These are phyloP conservation scores for Didymella keratinophila DNA, from an alignment of 2,329 filamentous ascomycete genomes.

Conservation along the genomic window DNA sequence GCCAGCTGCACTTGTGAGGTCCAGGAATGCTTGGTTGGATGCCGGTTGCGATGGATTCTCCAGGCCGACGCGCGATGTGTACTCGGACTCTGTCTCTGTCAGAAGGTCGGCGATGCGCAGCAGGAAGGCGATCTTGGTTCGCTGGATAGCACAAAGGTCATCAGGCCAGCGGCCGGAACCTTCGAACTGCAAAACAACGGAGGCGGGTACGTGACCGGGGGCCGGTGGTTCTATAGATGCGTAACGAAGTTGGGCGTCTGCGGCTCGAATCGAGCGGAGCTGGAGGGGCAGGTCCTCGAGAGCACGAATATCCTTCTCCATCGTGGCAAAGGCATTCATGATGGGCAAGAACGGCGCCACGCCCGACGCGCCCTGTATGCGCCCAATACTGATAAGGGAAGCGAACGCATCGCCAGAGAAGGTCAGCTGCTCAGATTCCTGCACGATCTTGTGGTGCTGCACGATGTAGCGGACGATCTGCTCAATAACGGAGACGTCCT, in stretches of 20 bases:
- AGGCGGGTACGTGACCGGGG: slow-evolving; percentile 65
- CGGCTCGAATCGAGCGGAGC: slow-evolving; percentile 78
- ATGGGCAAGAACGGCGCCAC: slow-evolving; percentile 70
- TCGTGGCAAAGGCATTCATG: slow-evolving; percentile 71
- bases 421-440: slow-evolving; percentile 58
- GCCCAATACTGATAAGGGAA: slow-evolving; percentile 52
- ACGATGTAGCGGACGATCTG: slow-evolving; percentile 81
- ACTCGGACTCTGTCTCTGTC: slow-evolving; percentile 65
- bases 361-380: slow-evolving; percentile 48
- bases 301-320: slow-evolving; percentile 79
- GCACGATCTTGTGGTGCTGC: slow-evolving; percentile 70
- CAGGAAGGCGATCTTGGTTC: slow-evolving; percentile 90
- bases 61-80: slow-evolving; percentile 76
- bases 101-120: slow-evolving; percentile 76
- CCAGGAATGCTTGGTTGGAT: slow-evolving; percentile 82
- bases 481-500: slow-evolving; percentile 72
- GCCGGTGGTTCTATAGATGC: slow-evolving; percentile 68
- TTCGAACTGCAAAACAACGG: slow-evolving; percentile 89
- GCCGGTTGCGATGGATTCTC: slow-evolving; percentile 75
- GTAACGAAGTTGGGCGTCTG: slow-evolving; percentile 76
- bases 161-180: slow-evolving; percentile 94
- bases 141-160: slow-evolving; percentile 87
- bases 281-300: slow-evolving; percentile 88
- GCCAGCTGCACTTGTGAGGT: slow-evolving; percentile 76
- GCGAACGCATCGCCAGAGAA: slow-evolving; percentile 59